phyloP scores from a whole-genome alignment of 2,329 filamentous ascomycete species.

The Colletotrichum gloeosporioides region DNA sequence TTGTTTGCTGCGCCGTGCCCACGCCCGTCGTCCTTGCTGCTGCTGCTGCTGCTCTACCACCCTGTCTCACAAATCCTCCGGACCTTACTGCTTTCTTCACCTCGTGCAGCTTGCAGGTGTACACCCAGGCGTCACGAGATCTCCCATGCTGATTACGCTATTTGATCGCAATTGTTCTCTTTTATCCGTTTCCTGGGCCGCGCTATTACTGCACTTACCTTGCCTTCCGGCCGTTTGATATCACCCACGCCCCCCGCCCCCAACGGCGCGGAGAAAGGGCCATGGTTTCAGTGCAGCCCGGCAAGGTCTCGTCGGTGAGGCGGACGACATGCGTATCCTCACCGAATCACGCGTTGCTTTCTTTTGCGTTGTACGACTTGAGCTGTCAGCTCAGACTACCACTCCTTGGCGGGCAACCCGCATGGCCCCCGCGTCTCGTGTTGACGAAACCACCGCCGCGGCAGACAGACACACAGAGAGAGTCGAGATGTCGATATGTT shows the following conservation, averaged over 20 bases:
- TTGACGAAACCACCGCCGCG: background rate
- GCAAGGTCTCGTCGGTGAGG: slow-evolving; percentile 11
- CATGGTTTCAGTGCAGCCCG: background rate
- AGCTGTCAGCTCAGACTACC: slow-evolving; percentile 13
- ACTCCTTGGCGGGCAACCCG: background rate
- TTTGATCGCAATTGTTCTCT: background rate
- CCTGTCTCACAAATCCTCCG: slow-evolving; percentile 13
- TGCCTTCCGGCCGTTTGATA: background rate
- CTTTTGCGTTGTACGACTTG: slow-evolving; percentile 5
- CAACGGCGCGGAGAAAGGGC: background rate
- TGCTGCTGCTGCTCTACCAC: background rate
- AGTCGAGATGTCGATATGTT: background rate
- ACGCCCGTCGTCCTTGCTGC: background rate
- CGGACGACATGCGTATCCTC: background rate
- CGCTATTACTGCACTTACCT: background rate
- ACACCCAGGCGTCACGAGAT: slow-evolving; percentile 4
- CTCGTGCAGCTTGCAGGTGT: slow-evolving; percentile 16
- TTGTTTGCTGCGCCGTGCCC: slow-evolving; percentile 10
- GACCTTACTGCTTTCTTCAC: slow-evolving; percentile 17
- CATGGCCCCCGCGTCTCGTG: slow-evolving; percentile 19
- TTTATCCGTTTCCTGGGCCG: background rate
- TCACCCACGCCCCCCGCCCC: background rate
- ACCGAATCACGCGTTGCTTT: slow-evolving; percentile 17
- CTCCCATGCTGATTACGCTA: background rate
- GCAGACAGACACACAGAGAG: background rate